A percentile compares a stretch with the other conserved stretches of the same genome.
phyloP scores from a whole-genome alignment of 192 early-diverging fungal genomes.

The Backusella sp. region DNA sequence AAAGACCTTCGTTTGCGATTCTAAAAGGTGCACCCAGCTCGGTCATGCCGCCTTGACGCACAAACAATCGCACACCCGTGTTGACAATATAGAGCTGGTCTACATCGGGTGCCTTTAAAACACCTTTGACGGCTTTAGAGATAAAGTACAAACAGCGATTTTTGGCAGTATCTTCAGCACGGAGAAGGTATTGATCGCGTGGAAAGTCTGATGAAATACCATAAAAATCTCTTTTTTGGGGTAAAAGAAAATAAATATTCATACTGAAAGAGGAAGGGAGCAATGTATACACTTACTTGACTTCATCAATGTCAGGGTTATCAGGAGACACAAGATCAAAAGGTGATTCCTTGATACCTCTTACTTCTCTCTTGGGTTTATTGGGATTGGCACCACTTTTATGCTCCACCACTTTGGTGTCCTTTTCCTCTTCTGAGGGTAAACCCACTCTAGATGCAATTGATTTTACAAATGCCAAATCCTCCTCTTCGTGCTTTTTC shows the following conservation, averaged over 20 bases:
- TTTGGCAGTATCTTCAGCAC: slow-evolving; percentile 69
- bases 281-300: slow-evolving; percentile 16
- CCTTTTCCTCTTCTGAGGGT: slow-evolving; percentile 7
- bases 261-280: neutral
- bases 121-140: slow-evolving; percentile 68
- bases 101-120: slow-evolving; percentile 63
- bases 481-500: slow-evolving; percentile 28
- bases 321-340: slow-evolving; percentile 76
- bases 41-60: slow-evolving; percentile 63
- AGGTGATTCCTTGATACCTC: slow-evolving; percentile 71
- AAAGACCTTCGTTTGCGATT: slow-evolving; percentile 63
- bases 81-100: slow-evolving; percentile 82
- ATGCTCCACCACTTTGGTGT: neutral
- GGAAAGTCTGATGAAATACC: slow-evolving; percentile 77
- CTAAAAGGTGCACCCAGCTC: slow-evolving; percentile 58
- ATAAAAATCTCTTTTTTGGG: slow-evolving; percentile 52
- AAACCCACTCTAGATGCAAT: slow-evolving; percentile 11
- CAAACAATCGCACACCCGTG: slow-evolving; percentile 88
- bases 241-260: neutral
- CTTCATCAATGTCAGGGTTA: slow-evolving; percentile 55
- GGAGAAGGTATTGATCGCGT: slow-evolving; percentile 77
- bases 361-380: slow-evolving; percentile 41
- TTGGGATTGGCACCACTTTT: slow-evolving; percentile 21
- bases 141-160: slow-evolving; percentile 84
- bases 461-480: neutral